Percentiles rank a stretch among this genome's conserved stretches.
phyloP scores from a whole-genome alignment of 345 rosid species.

The Clarkia xantiana region DNA sequence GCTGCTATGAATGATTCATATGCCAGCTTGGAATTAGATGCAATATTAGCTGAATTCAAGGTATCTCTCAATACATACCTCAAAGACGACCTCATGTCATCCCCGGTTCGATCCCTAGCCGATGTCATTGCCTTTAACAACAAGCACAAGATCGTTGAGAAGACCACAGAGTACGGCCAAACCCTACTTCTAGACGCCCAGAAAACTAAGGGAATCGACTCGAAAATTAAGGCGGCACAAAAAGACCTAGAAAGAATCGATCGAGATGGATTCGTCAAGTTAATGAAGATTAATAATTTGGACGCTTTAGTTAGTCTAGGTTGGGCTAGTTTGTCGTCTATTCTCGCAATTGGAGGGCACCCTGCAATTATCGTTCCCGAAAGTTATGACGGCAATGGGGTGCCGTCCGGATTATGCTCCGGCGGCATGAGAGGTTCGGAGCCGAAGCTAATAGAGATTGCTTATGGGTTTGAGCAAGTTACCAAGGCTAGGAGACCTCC shows the following conservation, averaged over 20 bases:
- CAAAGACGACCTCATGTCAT: conserved; percentile 13
- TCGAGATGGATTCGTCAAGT: conserved; percentile 16
- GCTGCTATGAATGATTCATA: conserved; percentile 4
- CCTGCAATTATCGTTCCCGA: conserved; percentile 19
- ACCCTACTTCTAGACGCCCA: conserved; percentile 14
- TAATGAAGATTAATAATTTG: conserved; percentile 12
- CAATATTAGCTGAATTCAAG: conserved; percentile 21
- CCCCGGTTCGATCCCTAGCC: conserved; percentile 25
- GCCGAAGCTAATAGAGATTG: conserved; percentile 30
- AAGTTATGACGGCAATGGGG: conserved; percentile 11
- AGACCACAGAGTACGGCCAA: conserved; percentile 10
- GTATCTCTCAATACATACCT: conserved; percentile 18
- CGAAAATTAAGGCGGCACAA: conserved; percentile 8
- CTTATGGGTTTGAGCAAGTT: conserved; percentile 20
- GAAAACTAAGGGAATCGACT: conserved; percentile 12
- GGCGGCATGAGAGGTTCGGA: conserved; percentile 25
- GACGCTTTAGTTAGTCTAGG: conserved; percentile 18
- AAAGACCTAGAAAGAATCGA: conserved; percentile 1
- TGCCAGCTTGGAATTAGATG: conserved; percentile 8
- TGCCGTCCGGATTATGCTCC: conserved; percentile 24
- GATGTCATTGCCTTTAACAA: conserved; percentile 22
- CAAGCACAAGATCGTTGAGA: conserved; percentile 16
- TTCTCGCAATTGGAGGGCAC: conserved; percentile 16
- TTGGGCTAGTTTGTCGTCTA: neutral
- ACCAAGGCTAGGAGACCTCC: conserved; percentile 3